Evolutionary conservation across 1,284 basidiomycete genomes (phyloP), one percentile per base, ranked within the genome.

Genomic region (Cutaneotrichosporon spelunceum): DNA sequence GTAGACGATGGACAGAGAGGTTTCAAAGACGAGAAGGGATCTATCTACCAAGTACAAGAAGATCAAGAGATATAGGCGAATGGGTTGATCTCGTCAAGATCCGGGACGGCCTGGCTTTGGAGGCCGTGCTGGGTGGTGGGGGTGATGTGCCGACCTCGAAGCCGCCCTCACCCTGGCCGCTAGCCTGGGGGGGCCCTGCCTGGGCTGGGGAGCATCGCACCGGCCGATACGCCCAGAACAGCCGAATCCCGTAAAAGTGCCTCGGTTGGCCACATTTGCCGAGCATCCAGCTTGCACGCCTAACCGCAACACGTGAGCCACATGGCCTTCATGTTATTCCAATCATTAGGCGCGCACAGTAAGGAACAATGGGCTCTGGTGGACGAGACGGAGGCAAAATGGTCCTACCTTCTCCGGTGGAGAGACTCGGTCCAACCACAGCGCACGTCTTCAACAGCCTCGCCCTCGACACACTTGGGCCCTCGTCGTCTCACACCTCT

Each of bases 361-460:
- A 6, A 36, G 23, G 52, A 53, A 53, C 52, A 53, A 53, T 39
- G 52, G 19, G 23, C n/a, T 6, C 4, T 49, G 13, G 13, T 2
- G 5, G 23, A 11, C 11, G n/a, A 13, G 23, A 42, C 52, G 52
- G 52, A 44, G 23, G 11, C 54, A 44, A 45, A 56, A 5, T 1
- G 7, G 19, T 42, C 39, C 39, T 42, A 42, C 39, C 39, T 42
- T 16, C 39, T 42, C 39, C 39, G 39, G 39, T 42, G 39, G 19
- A 19, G 7, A 5, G 16, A 39, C 36, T 45, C 45, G 58, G 54
- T 33, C 59, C 59, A 61, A 61, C 59, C 59, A 56, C 54, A 33
- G 29, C 33, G 47, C 52, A 53, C 29, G 26, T 34, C 52, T 29
- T 27, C 50, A 24, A 27, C 27, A 33, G 13, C 30, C 13, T 7